phyloP scores from a whole-genome alignment of 1,284 basidiomycete species.

The Taiwanofungus camphoratus region DNA sequence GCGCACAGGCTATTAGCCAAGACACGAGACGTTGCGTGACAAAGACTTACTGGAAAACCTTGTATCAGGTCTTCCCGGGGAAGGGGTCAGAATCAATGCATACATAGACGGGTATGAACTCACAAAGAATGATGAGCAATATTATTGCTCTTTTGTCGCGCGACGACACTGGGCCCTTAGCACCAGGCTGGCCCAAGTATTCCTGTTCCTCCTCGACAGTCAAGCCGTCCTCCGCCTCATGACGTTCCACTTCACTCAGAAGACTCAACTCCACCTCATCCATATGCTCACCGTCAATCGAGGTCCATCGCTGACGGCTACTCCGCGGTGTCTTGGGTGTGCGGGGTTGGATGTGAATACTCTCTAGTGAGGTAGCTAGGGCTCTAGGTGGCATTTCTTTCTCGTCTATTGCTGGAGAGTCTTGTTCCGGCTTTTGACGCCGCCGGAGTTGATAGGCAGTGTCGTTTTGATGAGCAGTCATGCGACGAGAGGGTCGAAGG shows the following conservation, averaged over 20 bases:
- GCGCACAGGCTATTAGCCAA: constrained; percentile 10
- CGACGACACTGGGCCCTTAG: constrained; percentile 50
- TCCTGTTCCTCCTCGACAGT: constrained; percentile 24
- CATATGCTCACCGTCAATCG: constrained; percentile 26
- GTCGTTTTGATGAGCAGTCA: constrained; percentile 4
- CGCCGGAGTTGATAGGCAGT: constrained; percentile 6
- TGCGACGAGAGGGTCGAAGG: neutral
- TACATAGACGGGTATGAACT: constrained; percentile 30
- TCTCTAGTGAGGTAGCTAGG: constrained; percentile 49
- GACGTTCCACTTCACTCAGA: constrained; percentile 52
- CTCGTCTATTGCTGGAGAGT: constrained; percentile 4
- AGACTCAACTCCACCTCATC: constrained; percentile 64
- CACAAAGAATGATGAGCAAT: constrained; percentile 86
- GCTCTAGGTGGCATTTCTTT: constrained; percentile 19
- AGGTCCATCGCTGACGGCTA: constrained; percentile 29
- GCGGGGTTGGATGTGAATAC: constrained; percentile 60
- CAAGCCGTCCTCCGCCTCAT: constrained; percentile 39
- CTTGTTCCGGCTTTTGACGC: constrained; percentile 4
- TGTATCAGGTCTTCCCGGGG: constrained; percentile 74
- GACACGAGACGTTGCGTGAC: neutral
- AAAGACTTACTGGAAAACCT: constrained; percentile 83
- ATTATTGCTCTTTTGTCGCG: constrained; percentile 85
- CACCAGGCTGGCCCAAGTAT: constrained; percentile 19
- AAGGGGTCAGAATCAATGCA: constrained; percentile 8
- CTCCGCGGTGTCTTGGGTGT: constrained; percentile 42